Evolutionary conservation across 2,329 filamentous ascomycete genomes (phyloP), one percentile per base, ranked within the genome.

Genomic region (Trichoderma aggressivum): DNA sequence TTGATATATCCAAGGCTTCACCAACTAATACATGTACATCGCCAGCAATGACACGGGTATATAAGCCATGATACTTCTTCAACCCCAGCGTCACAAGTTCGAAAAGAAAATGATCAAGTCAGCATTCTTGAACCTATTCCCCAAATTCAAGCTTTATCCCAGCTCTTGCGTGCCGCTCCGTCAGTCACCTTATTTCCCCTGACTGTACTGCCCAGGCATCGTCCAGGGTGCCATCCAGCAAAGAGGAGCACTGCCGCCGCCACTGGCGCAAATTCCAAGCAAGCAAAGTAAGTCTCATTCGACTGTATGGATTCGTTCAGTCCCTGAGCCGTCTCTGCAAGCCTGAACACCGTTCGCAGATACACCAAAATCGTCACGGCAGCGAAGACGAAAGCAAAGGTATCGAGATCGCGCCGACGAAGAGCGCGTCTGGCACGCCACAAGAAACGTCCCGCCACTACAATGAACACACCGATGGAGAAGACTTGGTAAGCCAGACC

Each of bases 401-500:
- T 68, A 16, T 75, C 79, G 56, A 82, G 76, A 12, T 80, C 72
- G 74, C 3, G 74, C 75, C 6, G 32, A 36, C 63, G 74, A 34
- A 82, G 73, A 21, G 76, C 78, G 3, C 71, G 71, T 24, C 79
- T 74, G 1, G 83, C 81, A 6, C 80, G 79, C 62, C 79, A 77
- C 53, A 86, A 73, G 66, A 86, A 87, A 5, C 77, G 77, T 3
- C 74, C 77, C 0, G 83, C 77, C 0, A 87, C 75, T 8, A 85
- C 75, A 66, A 87, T 79, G 56, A 86, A 86, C 5, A 85, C 75
- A 14, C 83, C 79, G 63, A 88, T 86, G 0, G 83, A 81, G 70
- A 87, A 84, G 8, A 85, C 84, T 74, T 89, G 87, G 71, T 88
- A 85, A 0, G 84, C 84, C 3, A 89, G 77, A 10, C 87, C 87